Evolutionary conservation across 306 rosid species (phyloP).

Genomic region (Medicago lupulina): DNA sequence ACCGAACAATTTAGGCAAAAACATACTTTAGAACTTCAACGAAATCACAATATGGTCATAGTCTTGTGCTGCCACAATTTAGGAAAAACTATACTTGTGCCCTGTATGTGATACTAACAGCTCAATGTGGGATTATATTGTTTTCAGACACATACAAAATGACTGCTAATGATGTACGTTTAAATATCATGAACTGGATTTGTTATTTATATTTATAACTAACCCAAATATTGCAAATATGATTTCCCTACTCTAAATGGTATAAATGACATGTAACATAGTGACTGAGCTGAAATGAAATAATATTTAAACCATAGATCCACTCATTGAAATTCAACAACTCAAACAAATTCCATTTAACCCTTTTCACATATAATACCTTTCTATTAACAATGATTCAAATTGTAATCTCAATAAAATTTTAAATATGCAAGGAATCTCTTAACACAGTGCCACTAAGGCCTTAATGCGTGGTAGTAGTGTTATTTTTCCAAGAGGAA

Average conservation of each 20-base stretch:
- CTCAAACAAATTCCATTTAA: neutral
- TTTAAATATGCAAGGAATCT: no score
- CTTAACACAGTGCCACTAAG: no score
- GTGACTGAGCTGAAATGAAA: no score
- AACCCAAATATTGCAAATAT: neutral
- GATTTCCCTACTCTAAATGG: conserved; percentile 4
- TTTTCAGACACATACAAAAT: neutral
- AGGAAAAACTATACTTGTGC: neutral
- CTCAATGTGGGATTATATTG: neutral
- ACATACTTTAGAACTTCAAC: no score
- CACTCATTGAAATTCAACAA: conserved; percentile 32
- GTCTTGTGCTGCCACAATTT: no score
- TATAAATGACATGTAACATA: neutral
- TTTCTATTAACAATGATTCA: no score
- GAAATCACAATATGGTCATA: no score
- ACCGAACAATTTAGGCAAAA: no score
- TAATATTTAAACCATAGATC: conserved; percentile 33
- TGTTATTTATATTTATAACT: neutral
- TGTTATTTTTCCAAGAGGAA: no score
- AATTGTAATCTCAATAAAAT: no score
- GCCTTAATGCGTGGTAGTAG: no score
- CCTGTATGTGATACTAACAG: conserved; percentile 16
- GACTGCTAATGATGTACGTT: neutral
- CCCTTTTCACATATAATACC: neutral
- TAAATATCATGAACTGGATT: conserved; percentile 3